Conservation (phyloP, 495 filamentous ascomycete species). For the Lindgomyces ingoldianus region DNA sequence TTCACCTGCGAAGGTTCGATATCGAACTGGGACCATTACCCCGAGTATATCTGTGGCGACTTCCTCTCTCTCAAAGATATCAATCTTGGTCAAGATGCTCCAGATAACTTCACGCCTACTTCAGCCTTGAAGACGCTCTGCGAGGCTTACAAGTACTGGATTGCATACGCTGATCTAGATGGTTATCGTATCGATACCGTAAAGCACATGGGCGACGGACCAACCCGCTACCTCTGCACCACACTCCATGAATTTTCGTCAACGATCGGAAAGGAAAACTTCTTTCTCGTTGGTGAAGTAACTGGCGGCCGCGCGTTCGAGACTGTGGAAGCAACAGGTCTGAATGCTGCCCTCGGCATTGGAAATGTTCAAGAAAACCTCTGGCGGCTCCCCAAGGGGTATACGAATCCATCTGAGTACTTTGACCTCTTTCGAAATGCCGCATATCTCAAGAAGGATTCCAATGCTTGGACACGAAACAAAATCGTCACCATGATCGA, state of each 20-base stretch:
- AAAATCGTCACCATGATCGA: constrained; percentile 40
- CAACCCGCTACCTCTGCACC: constrained; percentile 35
- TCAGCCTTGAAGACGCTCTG: constrained; percentile 24
- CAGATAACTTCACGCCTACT: constrained; percentile 27
- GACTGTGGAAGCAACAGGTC: constrained; percentile 34
- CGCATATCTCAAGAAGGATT: constrained; percentile 20
- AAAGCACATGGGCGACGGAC: constrained; percentile 41
- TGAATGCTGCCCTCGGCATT: constrained; percentile 38
- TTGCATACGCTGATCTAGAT: constrained; percentile 37
- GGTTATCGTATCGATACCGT: constrained; percentile 40
- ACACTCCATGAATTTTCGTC: constrained; percentile 34
- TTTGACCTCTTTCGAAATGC: constrained; percentile 38
- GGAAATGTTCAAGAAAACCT: constrained; percentile 34
- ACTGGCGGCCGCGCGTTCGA: constrained; percentile 29
- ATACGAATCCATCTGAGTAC: constrained; percentile 23
- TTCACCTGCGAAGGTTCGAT: constrained; percentile 35
- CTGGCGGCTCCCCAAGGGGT: constrained; percentile 31
- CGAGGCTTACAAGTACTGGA: constrained; percentile 40
- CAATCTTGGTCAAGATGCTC: constrained; percentile 16
- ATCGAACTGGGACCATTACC: constrained; percentile 31
- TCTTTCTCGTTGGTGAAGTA: constrained; percentile 37
- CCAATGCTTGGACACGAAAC: constrained; percentile 35
- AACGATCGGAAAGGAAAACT: constrained; percentile 36
- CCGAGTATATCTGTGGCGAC: constrained; percentile 36
- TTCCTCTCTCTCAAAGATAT: constrained; percentile 37